These are phyloP conservation scores for Phytophthora niederhauseri DNA, from an alignment of 352 stramenopile species.

Conservation along the genomic window DNA sequence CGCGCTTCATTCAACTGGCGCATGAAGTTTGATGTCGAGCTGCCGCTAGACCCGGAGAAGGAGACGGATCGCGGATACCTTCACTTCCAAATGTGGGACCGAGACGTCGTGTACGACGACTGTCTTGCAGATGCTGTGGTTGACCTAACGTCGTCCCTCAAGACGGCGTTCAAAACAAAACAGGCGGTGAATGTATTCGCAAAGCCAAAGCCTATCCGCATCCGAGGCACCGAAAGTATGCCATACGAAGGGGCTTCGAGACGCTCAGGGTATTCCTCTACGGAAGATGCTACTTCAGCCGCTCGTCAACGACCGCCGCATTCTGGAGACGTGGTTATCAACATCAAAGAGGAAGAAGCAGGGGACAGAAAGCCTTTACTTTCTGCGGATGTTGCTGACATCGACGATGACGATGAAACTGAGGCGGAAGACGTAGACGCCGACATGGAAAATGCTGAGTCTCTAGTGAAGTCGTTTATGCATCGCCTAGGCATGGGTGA, in stretches of 20 bases:
- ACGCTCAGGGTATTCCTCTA: slow-evolving; percentile 31
- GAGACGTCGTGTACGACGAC: slow-evolving; percentile 79
- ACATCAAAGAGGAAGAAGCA: slow-evolving; percentile 29
- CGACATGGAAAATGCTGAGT: slow-evolving; percentile 69
- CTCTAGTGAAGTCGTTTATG: slow-evolving; percentile 75
- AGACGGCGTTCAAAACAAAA: slow-evolving; percentile 73
- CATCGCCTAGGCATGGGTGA: slow-evolving; percentile 80
- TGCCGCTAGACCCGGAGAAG: slow-evolving; percentile 74
- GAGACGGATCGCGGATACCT: slow-evolving; percentile 72
- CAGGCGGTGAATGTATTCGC: slow-evolving; percentile 76
- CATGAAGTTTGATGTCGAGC: slow-evolving; percentile 90
- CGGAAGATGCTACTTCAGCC: slow-evolving; percentile 31
- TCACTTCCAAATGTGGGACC: slow-evolving; percentile 85
- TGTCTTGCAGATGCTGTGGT: slow-evolving; percentile 77
- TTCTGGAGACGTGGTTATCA: slow-evolving; percentile 31
- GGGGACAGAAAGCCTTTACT: slow-evolving; percentile 33
- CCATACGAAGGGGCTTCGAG: slow-evolving; percentile 31
- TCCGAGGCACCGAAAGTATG: slow-evolving; percentile 43
- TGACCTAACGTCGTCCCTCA: slow-evolving; percentile 68
- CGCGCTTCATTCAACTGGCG: slow-evolving; percentile 93
- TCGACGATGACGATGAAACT: slow-evolving; percentile 34
- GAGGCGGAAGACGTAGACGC: slow-evolving; percentile 32
- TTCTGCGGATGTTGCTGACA: slow-evolving; percentile 10
- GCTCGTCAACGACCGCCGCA: slow-evolving; percentile 27
- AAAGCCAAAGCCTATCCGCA: slow-evolving; percentile 65